phyloP scores from a whole-genome alignment of 352 stramenopile species.

The Blastocystis hominis region DNA sequence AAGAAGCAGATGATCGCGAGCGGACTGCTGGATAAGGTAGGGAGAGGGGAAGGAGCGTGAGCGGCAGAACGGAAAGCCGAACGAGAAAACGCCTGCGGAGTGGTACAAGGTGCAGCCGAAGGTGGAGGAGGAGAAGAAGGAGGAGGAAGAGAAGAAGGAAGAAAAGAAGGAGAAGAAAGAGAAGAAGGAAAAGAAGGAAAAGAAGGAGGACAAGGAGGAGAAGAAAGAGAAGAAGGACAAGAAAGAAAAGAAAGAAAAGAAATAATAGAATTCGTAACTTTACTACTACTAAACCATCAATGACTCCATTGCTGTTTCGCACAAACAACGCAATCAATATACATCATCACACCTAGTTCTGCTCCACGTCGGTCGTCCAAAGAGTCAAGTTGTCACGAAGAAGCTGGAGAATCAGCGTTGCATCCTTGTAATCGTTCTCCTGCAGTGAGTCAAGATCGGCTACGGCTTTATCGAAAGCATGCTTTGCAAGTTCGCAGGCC shows the following conservation, averaged over 20 bases:
- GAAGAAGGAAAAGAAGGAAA: conserved; percentile 67
- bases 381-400: conserved; percentile 97
- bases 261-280: conserved; percentile 1
- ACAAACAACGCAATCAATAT: conserved; percentile 15
- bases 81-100: conserved; percentile 75
- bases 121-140: conserved; percentile 59
- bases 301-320: background rate
- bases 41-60: background rate
- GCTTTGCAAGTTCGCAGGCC: conserved; percentile 82
- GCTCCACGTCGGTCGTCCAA: conserved; percentile 90
- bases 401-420: conserved; percentile 98
- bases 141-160: conserved; percentile 66
- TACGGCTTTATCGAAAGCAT: conserved; percentile 97
- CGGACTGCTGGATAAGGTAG: conserved; percentile 77
- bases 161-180: conserved; percentile 71
- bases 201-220: conserved; percentile 68
- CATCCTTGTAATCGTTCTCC: conserved; percentile 98
- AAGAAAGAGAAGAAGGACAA: conserved; percentile 66
- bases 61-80: conserved; percentile 70
- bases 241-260: conserved; percentile 56
- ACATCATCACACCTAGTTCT: conserved; percentile 40
- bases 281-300: too few species aligned
- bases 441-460: conserved; percentile 95
- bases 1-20: conserved; percentile 93
- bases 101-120: conserved; percentile 68